Percentiles rank a stretch among this genome's conserved stretches.
phyloP scores from a whole-genome alignment of 2,329 filamentous ascomycete genomes.

The Fusarium metavorans region DNA sequence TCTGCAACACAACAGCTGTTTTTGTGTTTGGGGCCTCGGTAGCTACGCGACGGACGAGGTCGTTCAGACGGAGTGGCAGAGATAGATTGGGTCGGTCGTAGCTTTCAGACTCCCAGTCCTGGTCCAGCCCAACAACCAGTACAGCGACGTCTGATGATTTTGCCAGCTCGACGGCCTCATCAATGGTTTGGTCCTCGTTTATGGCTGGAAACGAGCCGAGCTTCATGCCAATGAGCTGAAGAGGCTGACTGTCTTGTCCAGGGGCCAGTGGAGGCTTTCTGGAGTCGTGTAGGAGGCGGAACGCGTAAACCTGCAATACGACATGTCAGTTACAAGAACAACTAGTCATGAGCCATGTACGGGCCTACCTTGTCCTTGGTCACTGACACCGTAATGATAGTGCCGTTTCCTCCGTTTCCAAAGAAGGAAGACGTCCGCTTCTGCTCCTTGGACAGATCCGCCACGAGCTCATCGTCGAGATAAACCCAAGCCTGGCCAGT shows the following conservation, averaged over 20 bases:
- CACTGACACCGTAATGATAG: neutral
- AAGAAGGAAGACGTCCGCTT: conserved; percentile 5
- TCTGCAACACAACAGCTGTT: no score
- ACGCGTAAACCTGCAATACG: neutral
- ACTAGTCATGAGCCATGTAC: no score
- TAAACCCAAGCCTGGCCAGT: conserved; percentile 7
- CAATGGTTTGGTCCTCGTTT: neutral
- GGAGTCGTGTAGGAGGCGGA: conserved; percentile 4
- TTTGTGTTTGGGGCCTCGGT: no score
- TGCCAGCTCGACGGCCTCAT: no score
- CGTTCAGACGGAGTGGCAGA: no score
- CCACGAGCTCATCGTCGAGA: neutral
- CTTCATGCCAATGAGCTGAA: neutral
- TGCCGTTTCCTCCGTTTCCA: conserved; percentile 5
- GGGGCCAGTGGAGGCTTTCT: conserved; percentile 2
- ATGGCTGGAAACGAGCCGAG: neutral
- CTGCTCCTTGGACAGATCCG: conserved; percentile 1
- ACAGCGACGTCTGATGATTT: no score
- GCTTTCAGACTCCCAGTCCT: no score
- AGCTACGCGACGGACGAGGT: no score
- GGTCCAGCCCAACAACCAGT: no score
- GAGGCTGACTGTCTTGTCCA: neutral
- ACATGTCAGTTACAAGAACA: neutral
- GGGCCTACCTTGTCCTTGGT: no score
- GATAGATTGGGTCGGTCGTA: no score